Percentiles rank a stretch among this genome's conserved stretches.
These are phyloP conservation scores for Candida sp. DNA, from an alignment of 1,139 yeast genomes.

Conservation along the genomic window DNA sequence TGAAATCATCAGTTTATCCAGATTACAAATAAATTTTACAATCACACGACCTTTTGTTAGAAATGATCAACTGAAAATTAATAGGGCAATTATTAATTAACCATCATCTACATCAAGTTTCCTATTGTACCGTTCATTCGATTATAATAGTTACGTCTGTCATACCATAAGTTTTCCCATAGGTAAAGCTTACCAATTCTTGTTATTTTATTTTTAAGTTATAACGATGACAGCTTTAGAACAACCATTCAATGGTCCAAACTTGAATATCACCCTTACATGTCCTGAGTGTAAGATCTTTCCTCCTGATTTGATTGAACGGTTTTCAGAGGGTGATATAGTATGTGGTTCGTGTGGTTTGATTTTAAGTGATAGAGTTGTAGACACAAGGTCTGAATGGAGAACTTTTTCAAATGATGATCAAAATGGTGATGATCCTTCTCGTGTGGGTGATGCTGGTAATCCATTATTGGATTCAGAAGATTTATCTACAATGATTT, in stretches of 20 bases:
- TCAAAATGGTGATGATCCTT: slow-evolving; percentile 97
- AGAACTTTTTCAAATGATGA: slow-evolving; percentile 97
- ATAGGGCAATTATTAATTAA: too few species aligned
- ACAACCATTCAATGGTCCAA: slow-evolving; percentile 50
- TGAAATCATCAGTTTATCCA: too few species aligned
- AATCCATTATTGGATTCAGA: slow-evolving; percentile 91
- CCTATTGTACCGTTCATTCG: slow-evolving; percentile 3
- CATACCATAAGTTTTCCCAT: too few species aligned
- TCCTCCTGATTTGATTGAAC: slow-evolving; percentile 93
- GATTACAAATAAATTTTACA: too few species aligned
- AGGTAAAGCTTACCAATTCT: too few species aligned
- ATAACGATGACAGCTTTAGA: slow-evolving; percentile 17
- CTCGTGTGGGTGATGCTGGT: slow-evolving; percentile 99
- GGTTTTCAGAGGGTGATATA: slow-evolving; percentile 96
- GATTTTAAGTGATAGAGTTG: slow-evolving; percentile 87
- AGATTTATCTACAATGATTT: slow-evolving; percentile 89
- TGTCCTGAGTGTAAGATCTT: slow-evolving; percentile 96
- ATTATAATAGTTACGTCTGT: slow-evolving; percentile 2
- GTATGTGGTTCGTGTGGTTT: slow-evolving; percentile 97
- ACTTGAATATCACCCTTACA: slow-evolving; percentile 83
- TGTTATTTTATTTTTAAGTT: too few species aligned
- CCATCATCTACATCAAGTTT: too few species aligned
- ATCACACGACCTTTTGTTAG: neutral
- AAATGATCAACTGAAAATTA: neutral
- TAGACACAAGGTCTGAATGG: slow-evolving; percentile 98